phyloP scores from a whole-genome alignment of 345 rosid genomes.

The Syzygium jambos region DNA sequence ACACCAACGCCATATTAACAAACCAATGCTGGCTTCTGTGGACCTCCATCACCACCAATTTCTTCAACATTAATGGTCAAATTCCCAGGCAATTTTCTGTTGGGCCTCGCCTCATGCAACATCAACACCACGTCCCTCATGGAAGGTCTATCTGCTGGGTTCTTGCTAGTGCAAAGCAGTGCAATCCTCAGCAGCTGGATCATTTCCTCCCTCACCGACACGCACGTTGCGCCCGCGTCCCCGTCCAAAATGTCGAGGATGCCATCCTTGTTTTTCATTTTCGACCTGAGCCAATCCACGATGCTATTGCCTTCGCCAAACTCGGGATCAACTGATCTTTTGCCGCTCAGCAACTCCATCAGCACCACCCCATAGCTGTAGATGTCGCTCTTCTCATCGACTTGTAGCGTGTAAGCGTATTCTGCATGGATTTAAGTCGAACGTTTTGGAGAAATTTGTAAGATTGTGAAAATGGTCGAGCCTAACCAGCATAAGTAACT shows the following conservation, averaged over 20 bases:
- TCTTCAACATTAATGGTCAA: slow-evolving; percentile 9
- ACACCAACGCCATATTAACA: slow-evolving; percentile 34
- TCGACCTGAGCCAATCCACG: slow-evolving; percentile 88
- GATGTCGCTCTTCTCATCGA: slow-evolving; percentile 93
- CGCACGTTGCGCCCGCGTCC: slow-evolving; percentile 58
- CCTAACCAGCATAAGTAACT: neutral
- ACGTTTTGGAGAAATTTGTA: neutral
- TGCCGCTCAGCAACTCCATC: slow-evolving; percentile 72
- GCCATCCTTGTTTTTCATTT: slow-evolving; percentile 63
- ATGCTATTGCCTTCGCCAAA: slow-evolving; percentile 93
- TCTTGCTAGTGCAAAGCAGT: slow-evolving; percentile 63
- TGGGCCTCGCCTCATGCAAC: slow-evolving; percentile 89
- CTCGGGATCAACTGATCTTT: slow-evolving; percentile 66
- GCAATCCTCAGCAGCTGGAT: slow-evolving; percentile 83
- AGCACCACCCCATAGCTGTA: slow-evolving; percentile 90
- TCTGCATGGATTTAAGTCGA: slow-evolving; percentile 25
- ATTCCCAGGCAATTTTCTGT: slow-evolving; percentile 32
- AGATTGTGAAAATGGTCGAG: neutral
- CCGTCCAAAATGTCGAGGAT: slow-evolving; percentile 48
- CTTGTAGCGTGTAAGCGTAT: slow-evolving; percentile 89
- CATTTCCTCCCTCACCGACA: slow-evolving; percentile 80
- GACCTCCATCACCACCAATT: slow-evolving; percentile 4
- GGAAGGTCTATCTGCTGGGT: slow-evolving; percentile 80
- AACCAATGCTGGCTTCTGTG: slow-evolving; percentile 37
- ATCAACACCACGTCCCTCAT: slow-evolving; percentile 97